Percentiles rank a stretch among this genome's conserved stretches.
phyloP scores from a whole-genome alignment of 345 rosid species.

The Hibiscus trionum region DNA sequence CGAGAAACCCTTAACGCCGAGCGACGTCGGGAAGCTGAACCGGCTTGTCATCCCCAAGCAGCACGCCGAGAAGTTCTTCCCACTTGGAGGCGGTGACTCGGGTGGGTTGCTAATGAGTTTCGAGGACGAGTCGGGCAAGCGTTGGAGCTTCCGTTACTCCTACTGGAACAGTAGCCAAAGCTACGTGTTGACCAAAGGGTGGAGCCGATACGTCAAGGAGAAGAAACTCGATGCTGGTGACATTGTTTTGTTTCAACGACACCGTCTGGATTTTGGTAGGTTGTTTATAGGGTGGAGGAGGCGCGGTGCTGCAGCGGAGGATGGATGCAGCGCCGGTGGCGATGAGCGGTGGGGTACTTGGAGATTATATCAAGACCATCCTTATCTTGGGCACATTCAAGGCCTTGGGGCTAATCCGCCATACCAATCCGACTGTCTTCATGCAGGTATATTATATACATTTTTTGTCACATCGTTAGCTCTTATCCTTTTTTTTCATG shows the following conservation, averaged over 20 bases:
- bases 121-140: conserved; percentile 85
- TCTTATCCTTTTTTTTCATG: background rate
- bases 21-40: conserved; percentile 89
- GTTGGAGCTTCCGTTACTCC: conserved; percentile 80
- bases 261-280: conserved; percentile 41
- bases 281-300: conserved; percentile 77
- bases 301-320: conserved; percentile 13
- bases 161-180: conserved; percentile 89
- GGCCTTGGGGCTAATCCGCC: conserved; percentile 25
- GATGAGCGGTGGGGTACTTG: conserved; percentile 20
- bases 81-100: conserved; percentile 37
- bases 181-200: conserved; percentile 84
- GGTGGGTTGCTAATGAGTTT: conserved; percentile 55
- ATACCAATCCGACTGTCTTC: conserved; percentile 51
- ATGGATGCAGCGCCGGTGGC: conserved; percentile 1
- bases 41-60: conserved; percentile 86
- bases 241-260: conserved; percentile 55
- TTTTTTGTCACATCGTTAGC: background rate
- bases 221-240: conserved; percentile 82
- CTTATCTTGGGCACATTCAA: conserved; percentile 32
- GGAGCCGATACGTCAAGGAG: conserved; percentile 87
- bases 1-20: conserved; percentile 79
- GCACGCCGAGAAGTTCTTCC: conserved; percentile 82
- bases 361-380: conserved; percentile 23
- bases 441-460: conserved; percentile 43